Evolutionary conservation across 495 filamentous ascomycete species (phyloP).

Genomic region (Saxophila tyrrhenica): DNA sequence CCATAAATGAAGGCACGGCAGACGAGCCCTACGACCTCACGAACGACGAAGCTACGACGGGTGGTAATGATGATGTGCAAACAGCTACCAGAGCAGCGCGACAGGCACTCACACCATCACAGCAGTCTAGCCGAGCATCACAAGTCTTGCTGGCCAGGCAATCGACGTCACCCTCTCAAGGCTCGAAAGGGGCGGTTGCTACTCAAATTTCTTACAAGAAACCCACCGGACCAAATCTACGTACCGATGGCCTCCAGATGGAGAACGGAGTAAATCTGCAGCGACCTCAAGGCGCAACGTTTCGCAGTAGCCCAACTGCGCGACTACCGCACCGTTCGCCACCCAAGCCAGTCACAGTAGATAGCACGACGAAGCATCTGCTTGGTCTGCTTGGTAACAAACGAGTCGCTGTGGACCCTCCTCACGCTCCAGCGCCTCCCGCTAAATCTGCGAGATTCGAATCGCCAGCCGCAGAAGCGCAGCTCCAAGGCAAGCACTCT

Average conservation of each 20-base stretch:
- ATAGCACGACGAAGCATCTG: background rate
- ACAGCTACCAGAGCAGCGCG: too few relatives aligned
- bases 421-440: background rate
- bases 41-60: background rate
- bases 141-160: background rate
- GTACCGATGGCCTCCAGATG: slow-evolving; percentile 7
- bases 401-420: background rate
- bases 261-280: slow-evolving; percentile 9
- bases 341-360: background rate
- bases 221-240: background rate
- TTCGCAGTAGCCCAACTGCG: too few relatives aligned
- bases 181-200: background rate
- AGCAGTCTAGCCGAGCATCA: background rate
- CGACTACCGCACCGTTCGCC: background rate
- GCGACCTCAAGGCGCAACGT: background rate
- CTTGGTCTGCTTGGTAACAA: background rate
- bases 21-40: background rate
- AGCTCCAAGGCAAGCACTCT: too few relatives aligned
- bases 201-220: background rate
- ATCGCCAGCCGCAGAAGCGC: background rate
- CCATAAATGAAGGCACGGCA: background rate
- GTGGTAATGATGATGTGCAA: background rate
- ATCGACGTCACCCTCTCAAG: background rate
- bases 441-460: background rate
- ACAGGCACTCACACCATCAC: too few relatives aligned